A percentile compares a stretch with the other conserved stretches of the same genome.
phyloP scores from a whole-genome alignment of 2,329 filamentous ascomycete species.

The Diaporthe humulicola region DNA sequence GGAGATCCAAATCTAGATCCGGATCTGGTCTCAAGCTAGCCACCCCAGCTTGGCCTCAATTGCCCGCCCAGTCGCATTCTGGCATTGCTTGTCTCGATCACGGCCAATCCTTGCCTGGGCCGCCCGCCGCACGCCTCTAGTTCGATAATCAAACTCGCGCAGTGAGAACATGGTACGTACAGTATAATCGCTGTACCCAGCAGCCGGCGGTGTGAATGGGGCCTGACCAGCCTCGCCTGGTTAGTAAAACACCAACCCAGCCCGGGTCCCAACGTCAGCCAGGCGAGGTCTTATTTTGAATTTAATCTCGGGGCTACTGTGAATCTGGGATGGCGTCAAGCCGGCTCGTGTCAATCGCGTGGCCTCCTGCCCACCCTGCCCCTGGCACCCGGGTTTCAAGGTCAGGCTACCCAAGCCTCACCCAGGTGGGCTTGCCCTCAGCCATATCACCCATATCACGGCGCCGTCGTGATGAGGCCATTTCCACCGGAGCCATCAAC shows the following conservation, averaged over 20 bases:
- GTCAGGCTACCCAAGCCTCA: not conserved
- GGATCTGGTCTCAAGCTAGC: constrained; percentile 29
- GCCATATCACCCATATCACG: too few species aligned
- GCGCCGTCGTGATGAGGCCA: constrained; percentile 21
- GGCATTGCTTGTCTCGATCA: constrained; percentile 26
- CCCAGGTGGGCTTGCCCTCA: not conserved
- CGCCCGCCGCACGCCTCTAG: not conserved
- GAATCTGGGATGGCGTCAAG: constrained; percentile 31
- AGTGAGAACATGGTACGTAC: not conserved
- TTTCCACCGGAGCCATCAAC: not conserved
- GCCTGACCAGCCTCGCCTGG: not conserved
- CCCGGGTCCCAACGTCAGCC: not conserved
- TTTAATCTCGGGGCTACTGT: constrained; percentile 21
- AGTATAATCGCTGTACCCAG: too few species aligned
- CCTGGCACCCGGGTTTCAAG: constrained; percentile 2
- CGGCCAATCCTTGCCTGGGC: constrained; percentile 13
- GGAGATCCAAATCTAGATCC: constrained; percentile 36
- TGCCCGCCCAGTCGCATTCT: constrained; percentile 27
- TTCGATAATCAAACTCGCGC: not conserved
- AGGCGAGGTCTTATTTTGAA: not conserved
- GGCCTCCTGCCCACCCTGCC: constrained; percentile 24
- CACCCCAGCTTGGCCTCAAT: constrained; percentile 11
- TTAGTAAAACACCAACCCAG: not conserved
- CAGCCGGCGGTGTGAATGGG: not conserved
- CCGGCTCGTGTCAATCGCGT: constrained; percentile 31